Evolutionary conservation across 192 early-diverging fungal genomes (phyloP), one percentile per base, ranked within the genome.

Genomic region (Umbelopsis isabellina): DNA sequence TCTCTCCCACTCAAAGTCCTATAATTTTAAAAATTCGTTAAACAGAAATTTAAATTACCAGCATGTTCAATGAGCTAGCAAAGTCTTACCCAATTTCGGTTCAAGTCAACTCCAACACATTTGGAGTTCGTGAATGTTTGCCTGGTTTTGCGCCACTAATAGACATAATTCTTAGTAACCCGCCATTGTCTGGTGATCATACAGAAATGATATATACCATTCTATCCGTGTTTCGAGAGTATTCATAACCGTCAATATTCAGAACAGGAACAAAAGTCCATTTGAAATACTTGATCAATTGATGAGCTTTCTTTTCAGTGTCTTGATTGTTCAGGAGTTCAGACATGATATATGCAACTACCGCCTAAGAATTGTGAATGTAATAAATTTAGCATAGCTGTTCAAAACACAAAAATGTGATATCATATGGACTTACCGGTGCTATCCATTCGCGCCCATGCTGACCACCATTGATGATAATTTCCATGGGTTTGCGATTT

Each of bases 141-240:
- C 25, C 83, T 74, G 33, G 80, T 84, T 58, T 84, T 84, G 27
- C 83, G 75, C 83, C 83, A 84, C 83, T 82, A 72, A 30, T n/a
- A 67, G 46, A 46, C 65, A 67, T 44, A 12, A 48, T 6, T 52
- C 23, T 4, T 52, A 8, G 8, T 52, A 4, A 52, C 3, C 10
- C 7, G 25, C 21, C 20, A 46, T 49, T 44, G 46, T 22, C 46
- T 15, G 21, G 53, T 37, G 22, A 12, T 20, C 10, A 2, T 27
- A 46, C 21, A 8, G 11, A n/a, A 44, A 66, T 0, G 12, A 12
- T 35, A 18, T 72, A 16, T 67, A 77, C 75, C 75, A 77, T 53
- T 23, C 75, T 46, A 48, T 77, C 64, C 46, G 47, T 49, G 23
- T 10, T 46, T n/a, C 25, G 68, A 3, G 83, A 75, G 33, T 75